Conservation (phyloP, 495 filamentous ascomycete species). For the Amphirosellinia nigrospora region DNA sequence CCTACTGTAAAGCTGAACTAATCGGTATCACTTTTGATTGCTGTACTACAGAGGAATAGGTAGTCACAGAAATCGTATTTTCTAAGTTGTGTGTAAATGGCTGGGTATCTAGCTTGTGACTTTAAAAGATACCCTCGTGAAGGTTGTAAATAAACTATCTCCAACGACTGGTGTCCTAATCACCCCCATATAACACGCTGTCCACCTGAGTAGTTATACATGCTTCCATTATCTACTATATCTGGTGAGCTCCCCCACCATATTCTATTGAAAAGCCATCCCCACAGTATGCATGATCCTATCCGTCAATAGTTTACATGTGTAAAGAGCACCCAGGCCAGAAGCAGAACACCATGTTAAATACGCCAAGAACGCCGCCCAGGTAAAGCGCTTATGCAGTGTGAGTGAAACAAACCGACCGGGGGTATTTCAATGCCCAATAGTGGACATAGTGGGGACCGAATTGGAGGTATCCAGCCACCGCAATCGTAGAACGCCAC, state of each 20-base stretch:
- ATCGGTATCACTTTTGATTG: background rate
- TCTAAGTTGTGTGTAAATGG: background rate
- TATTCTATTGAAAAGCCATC: slow-evolving; percentile 25
- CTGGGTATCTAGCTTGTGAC: background rate
- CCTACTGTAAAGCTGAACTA: background rate
- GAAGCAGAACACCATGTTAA: slow-evolving; percentile 17
- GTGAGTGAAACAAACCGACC: slow-evolving; percentile 23
- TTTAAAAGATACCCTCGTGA: background rate
- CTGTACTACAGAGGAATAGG: background rate
- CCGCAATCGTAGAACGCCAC: slow-evolving; percentile 17
- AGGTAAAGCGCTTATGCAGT: slow-evolving; percentile 17
- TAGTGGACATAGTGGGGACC: background rate
- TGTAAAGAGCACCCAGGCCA: slow-evolving; percentile 10
- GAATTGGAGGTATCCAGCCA: background rate
- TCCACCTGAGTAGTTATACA: slow-evolving; percentile 25
- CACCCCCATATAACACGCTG: slow-evolving; percentile 4
- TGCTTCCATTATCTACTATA: slow-evolving; percentile 10
- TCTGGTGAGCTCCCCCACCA: slow-evolving; percentile 10
- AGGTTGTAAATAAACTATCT: slow-evolving; percentile 1
- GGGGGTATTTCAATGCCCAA: slow-evolving; percentile 26
- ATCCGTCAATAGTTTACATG: slow-evolving; percentile 20
- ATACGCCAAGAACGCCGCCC: slow-evolving; percentile 21
- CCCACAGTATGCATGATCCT: slow-evolving; percentile 21
- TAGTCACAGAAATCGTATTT: background rate
- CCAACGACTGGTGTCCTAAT: slow-evolving; percentile 5